Base-by-base conservation (phyloP, 192 early-diverging fungal species). In the Chytriomyces sp. region DNA sequence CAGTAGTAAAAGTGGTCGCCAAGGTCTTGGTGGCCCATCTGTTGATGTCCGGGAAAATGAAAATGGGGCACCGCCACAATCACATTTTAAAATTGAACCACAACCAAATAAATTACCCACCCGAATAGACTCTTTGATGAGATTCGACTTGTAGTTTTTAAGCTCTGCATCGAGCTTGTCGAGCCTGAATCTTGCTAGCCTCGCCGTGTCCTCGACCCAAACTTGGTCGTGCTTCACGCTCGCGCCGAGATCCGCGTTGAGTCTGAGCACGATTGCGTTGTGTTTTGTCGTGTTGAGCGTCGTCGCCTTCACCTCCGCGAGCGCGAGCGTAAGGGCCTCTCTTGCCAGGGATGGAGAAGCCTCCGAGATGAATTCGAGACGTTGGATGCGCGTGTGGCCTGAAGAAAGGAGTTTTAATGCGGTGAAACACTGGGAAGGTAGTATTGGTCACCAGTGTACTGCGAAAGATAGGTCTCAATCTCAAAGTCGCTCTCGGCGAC, bases 41-140 rank as follows among this genome's bases (percentile, higher is more conserved):
- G 72, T 6, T 10, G 14, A 38, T 17, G 34, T n/a, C 12, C 3
- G 49, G 25, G 17, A 12, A 12, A 41, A 41, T n/a, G n/a, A 5
- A 12, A 28, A 64, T 25, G 36, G 7, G 8, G 19, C n/a, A 44
- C 37, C 25, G 14, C 7, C 49, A 22, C 63, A 72, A 32, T n/a
- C n/a, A n/a, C 32, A 68, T 39, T 39, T 33, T 37, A 33, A n/a
- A n/a, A n/a, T n/a, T n/a, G n/a, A n/a, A n/a, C n/a, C n/a, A n/a
- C n/a, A n/a, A 10, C 60, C 30, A 25, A 28, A 70, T 28, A 22
- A 34, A 28, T 17, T 22, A 34, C 81, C 39, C 82, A 93, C 93
- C 64, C 93, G 78, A 58, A 95, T 93, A 75, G 86, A 89, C 82
- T 95, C 93, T 69, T 93, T 95, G 75, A 93, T 89, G 59, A 88